These are phyloP conservation scores for Lentinus tigrinus DNA, from an alignment of 768 basidiomycete species.

Conservation along the genomic window DNA sequence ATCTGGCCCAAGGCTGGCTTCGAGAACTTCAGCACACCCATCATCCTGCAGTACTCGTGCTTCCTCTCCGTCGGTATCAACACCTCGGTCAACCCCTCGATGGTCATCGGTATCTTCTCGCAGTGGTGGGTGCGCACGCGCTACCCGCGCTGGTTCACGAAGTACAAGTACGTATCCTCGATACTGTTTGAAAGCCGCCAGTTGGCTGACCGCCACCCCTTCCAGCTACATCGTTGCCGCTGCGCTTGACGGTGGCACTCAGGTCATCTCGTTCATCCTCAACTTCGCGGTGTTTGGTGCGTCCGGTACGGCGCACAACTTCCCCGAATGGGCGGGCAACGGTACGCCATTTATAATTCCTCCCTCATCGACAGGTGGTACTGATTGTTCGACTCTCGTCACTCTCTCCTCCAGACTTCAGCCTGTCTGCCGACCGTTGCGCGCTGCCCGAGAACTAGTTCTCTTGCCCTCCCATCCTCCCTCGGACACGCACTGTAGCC, in stretches of 20 bases:
- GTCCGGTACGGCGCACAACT: conserved; percentile 24
- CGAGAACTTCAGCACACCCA: conserved; percentile 50
- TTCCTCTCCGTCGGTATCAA: conserved; percentile 58
- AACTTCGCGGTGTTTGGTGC: conserved; percentile 33
- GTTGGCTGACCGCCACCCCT: neutral
- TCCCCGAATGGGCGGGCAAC: conserved; percentile 30
- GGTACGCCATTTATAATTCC: conserved; percentile 6
- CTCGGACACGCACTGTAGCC: neutral
- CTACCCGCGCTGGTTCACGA: conserved; percentile 40
- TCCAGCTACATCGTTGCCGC: conserved; percentile 40
- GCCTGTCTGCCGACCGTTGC: conserved; percentile 27
- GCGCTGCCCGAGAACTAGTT: conserved; percentile 16
- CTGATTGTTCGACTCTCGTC: neutral
- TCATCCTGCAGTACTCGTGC: conserved; percentile 38
- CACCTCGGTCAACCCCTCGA: conserved; percentile 46
- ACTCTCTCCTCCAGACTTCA: conserved; percentile 15
- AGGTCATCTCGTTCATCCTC: conserved; percentile 36
- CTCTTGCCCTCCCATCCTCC: neutral
- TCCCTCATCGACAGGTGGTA: too few species aligned
- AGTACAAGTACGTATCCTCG: conserved; percentile 28
- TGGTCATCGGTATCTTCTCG: conserved; percentile 45
- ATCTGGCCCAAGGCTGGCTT: conserved; percentile 47
- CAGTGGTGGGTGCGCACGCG: conserved; percentile 43
- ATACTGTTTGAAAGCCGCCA: neutral
- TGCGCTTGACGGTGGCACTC: conserved; percentile 39